Evolutionary conservation across 225 moss, liverwort and hornwort genomes (phyloP), one percentile per base, ranked within the genome.

Genomic region (Lunularia cruciata): DNA sequence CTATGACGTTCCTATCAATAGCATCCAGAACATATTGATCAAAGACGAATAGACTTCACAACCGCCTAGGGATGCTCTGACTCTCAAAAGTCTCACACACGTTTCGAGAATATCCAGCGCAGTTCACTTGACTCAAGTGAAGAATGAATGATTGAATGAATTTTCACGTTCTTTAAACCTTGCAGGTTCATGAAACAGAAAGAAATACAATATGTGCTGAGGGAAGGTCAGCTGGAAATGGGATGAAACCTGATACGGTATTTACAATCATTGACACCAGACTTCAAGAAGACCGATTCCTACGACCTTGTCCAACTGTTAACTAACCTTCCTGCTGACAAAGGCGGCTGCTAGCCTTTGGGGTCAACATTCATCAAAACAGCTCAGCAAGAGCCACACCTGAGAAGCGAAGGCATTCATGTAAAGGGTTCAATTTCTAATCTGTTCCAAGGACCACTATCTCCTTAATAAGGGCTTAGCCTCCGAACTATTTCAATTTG

Each of bases 61-160:
- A n/a, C n/a, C n/a, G n/a, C n/a, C n/a, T n/a, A n/a, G n/a, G n/a
- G n/a, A n/a, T n/a, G n/a, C n/a, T n/a, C n/a, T n/a, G n/a, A n/a
- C n/a, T n/a, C n/a, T n/a, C n/a, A n/a, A n/a, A n/a, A n/a, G n/a
- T n/a, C n/a, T n/a, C n/a, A n/a, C n/a, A n/a, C n/a, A n/a, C n/a
- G n/a, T n/a, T n/a, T n/a, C n/a, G n/a, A n/a, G n/a, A n/a, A n/a
- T n/a, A n/a, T n/a, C n/a, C n/a, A n/a, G n/a, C n/a, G 47, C 15
- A 18, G 2, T 48, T 54, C 54, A 33, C 5, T 19, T 59, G 32
- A 35, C 58, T 35, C 58, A 2, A 1, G 8, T 31, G 31, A 18
- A 32, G 6, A 59, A 57, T 59, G 33, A 59, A 60, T 60, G 19
- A 36, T 36, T 38, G 60, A 60, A 36, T 60, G 60, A 60, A 63